These are phyloP conservation scores for Xylaria venustula DNA, from an alignment of 495 filamentous ascomycete genomes.

Conservation along the genomic window DNA sequence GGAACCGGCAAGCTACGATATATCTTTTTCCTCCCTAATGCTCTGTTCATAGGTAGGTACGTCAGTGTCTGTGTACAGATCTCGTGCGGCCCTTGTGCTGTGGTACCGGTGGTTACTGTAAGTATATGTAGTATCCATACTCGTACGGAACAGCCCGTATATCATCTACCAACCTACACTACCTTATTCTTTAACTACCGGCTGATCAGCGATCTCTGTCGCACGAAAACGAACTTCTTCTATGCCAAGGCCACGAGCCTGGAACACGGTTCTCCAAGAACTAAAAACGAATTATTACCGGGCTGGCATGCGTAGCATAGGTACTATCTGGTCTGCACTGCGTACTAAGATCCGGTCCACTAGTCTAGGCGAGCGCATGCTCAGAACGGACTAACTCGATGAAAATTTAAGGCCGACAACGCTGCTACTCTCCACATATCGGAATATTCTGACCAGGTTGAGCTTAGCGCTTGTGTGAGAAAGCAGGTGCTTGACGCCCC, in stretches of 20 bases:
- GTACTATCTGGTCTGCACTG: too few species aligned
- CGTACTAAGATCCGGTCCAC: too few species aligned
- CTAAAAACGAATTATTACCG: neutral
- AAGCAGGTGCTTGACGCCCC: neutral
- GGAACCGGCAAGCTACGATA: too few species aligned
- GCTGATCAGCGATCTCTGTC: conserved; percentile 2
- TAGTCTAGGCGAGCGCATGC: too few species aligned
- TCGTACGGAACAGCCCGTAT: too few species aligned
- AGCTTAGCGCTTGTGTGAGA: neutral
- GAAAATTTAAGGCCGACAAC: neutral
- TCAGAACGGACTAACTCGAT: neutral
- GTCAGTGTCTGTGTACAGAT: too few species aligned
- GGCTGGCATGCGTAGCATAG: too few species aligned
- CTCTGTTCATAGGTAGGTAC: too few species aligned
- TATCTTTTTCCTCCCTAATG: too few species aligned
- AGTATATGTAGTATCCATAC: neutral
- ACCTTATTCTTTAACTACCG: neutral
- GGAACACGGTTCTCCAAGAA: neutral
- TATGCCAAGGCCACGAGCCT: neutral
- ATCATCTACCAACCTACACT: too few species aligned
- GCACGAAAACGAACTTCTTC: conserved; percentile 8
- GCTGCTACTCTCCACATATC: neutral
- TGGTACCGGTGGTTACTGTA: too few species aligned
- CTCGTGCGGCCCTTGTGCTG: too few species aligned
- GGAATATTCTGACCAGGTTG: neutral